Evolutionary conservation across 2,329 filamentous ascomycete genomes (phyloP).

Genomic region (Neonectria ditissima): DNA sequence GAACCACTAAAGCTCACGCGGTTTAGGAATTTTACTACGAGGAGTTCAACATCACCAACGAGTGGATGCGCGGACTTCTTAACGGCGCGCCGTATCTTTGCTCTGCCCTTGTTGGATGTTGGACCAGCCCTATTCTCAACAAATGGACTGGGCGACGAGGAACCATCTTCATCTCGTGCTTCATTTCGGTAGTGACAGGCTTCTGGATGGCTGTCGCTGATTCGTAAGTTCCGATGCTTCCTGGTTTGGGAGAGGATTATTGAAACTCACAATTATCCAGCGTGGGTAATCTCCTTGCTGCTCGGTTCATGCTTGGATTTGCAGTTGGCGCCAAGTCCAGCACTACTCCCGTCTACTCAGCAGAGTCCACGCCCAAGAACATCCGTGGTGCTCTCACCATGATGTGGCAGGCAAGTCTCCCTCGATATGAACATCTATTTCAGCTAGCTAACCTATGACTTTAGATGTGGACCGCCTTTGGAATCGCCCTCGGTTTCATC

Average conservation of each 20-base stretch:
- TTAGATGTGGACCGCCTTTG: not conserved
- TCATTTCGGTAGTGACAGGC: conserved; percentile 71
- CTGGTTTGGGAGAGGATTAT: fast-evolving
- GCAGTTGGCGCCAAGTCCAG: conserved; percentile 68
- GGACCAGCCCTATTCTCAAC: conserved; percentile 73
- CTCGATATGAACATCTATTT: not conserved
- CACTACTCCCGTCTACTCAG: conserved; percentile 65
- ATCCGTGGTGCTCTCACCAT: conserved; percentile 67
- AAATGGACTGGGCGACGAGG: conserved; percentile 69
- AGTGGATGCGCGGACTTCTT: not conserved
- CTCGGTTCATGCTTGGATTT: conserved; percentile 60
- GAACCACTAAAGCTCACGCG: not conserved
- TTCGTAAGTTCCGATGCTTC: conserved; percentile 56
- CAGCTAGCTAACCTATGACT: not conserved
- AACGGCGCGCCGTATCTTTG: not conserved
- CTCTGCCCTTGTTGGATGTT: conserved; percentile 50
- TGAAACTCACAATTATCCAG: not conserved
- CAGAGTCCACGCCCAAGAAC: conserved; percentile 63
- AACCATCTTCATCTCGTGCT: conserved; percentile 71
- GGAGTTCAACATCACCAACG: not conserved
- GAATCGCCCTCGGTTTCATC: not conserved
- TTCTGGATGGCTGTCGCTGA: conserved; percentile 71
- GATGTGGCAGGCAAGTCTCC: conserved; percentile 59
- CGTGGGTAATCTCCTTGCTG: not conserved
- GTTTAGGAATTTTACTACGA: not conserved